phyloP scores from a whole-genome alignment of 106 monocot genomes.

The Xerophyta viscosa region DNA sequence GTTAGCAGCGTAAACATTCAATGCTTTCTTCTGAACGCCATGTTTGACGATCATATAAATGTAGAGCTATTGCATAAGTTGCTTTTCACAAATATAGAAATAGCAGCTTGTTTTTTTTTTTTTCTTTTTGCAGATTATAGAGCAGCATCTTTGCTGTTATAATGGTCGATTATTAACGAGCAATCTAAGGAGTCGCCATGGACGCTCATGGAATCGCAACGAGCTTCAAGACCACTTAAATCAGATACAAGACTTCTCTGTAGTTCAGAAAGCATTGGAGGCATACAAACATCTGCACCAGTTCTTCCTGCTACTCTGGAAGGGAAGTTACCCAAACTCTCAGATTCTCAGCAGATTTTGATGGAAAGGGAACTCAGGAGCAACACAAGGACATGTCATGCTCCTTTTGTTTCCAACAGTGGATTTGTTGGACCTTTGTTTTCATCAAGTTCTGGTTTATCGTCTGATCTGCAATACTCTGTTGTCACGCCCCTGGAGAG shows the following conservation, averaged over 20 bases:
- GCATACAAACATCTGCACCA: constrained; percentile 39
- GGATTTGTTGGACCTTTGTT: constrained; percentile 32
- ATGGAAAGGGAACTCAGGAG: constrained; percentile 39
- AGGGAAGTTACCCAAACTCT: constrained; percentile 28
- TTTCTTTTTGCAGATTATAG: neutral
- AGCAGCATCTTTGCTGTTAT: neutral
- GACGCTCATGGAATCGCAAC: neutral
- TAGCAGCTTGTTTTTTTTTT: too few species aligned
- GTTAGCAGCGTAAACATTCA: too few species aligned
- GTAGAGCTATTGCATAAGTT: too few species aligned
- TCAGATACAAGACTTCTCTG: neutral
- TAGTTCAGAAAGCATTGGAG: neutral
- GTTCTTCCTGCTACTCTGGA: constrained; percentile 21
- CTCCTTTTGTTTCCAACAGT: constrained; percentile 35
- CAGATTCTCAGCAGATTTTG: constrained; percentile 35
- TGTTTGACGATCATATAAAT: too few species aligned
- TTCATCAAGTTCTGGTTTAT: constrained; percentile 35
- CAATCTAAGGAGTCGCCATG: neutral
- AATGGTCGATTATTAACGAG: neutral
- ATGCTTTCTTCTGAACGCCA: too few species aligned
- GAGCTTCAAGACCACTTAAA: neutral
- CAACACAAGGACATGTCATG: constrained; percentile 19
- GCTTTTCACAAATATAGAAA: too few species aligned
- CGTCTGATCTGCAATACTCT: constrained; percentile 42
- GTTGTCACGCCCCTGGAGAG: constrained; percentile 16